Conservation (phyloP, 2,329 filamentous ascomycete genomes). For the Epichloe sibirici region DNA sequence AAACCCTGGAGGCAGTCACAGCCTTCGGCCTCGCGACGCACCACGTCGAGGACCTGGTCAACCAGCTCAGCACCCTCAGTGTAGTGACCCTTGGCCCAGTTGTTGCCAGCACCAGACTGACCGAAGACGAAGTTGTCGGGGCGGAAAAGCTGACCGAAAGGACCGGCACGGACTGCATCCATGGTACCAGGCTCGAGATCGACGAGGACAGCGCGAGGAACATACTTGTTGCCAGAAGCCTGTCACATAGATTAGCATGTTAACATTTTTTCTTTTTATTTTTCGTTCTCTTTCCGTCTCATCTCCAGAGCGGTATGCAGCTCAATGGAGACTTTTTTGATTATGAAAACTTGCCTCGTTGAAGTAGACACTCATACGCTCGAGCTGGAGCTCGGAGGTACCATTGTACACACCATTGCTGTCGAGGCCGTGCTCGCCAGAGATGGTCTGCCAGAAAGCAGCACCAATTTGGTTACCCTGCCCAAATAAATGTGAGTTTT, state of each 20-base stretch:
- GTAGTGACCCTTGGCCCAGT: slow-evolving; percentile 99
- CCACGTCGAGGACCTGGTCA: slow-evolving; percentile 94
- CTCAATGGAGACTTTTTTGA: background rate
- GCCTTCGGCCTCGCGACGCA: slow-evolving; percentile 94
- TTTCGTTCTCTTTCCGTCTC: background rate
- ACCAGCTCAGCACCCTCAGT: slow-evolving; percentile 98
- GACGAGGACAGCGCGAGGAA: slow-evolving; percentile 96
- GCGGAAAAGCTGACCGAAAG: slow-evolving; percentile 97
- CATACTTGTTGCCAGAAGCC: slow-evolving; percentile 97
- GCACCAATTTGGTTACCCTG: slow-evolving; percentile 99
- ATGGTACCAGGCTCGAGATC: slow-evolving; percentile 99
- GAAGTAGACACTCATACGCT: slow-evolving; percentile 99
- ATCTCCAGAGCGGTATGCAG: background rate
- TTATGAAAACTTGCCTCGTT: slow-evolving; percentile 53
- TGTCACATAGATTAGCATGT: slow-evolving; percentile 21
- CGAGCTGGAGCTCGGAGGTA: slow-evolving; percentile 94
- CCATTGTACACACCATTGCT: slow-evolving; percentile 98
- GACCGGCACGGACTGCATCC: slow-evolving; percentile 96
- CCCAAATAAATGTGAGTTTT: slow-evolving; percentile 25
- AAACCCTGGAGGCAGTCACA: slow-evolving; percentile 99
- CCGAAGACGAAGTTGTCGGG: slow-evolving; percentile 99
- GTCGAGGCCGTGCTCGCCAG: slow-evolving; percentile 91
- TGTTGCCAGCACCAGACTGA: slow-evolving; percentile 98
- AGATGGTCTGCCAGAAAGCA: slow-evolving; percentile 94
- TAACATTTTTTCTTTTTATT: background rate